phyloP scores from a whole-genome alignment of 495 filamentous ascomycete species.

The Talaromyces ruber region DNA sequence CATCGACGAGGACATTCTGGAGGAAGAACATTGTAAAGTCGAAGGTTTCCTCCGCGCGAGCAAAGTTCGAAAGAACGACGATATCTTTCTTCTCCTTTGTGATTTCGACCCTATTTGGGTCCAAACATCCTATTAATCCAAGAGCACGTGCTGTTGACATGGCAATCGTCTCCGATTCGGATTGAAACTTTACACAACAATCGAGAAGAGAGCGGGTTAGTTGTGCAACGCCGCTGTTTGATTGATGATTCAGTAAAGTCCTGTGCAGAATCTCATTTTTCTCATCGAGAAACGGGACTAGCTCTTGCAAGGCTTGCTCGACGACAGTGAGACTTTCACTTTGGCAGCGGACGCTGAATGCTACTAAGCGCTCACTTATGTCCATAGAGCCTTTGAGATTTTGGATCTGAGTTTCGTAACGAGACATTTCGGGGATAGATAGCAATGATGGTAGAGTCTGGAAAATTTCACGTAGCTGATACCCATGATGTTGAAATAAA shows the following conservation, averaged over 20 bases:
- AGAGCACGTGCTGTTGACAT: conserved; percentile 70
- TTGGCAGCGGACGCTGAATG: conserved; percentile 62
- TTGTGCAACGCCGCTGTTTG: conserved; percentile 60
- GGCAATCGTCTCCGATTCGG: conserved; percentile 54
- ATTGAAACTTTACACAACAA: conserved; percentile 69
- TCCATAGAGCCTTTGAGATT: conserved; percentile 52
- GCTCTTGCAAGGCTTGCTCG: conserved; percentile 65
- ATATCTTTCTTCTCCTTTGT: conserved; percentile 68
- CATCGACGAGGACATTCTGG: conserved; percentile 78
- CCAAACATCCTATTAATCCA: conserved; percentile 82
- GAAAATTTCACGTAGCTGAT: conserved; percentile 53
- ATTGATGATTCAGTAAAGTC: conserved; percentile 77
- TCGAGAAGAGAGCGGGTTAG: conserved; percentile 74
- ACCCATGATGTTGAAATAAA: conserved; percentile 53
- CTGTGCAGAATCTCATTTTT: conserved; percentile 78
- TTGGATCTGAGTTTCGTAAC: conserved; percentile 54
- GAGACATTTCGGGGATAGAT: conserved; percentile 58
- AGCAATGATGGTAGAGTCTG: conserved; percentile 69
- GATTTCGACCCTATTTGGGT: conserved; percentile 81
- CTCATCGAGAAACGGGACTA: conserved; percentile 58
- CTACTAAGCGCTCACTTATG: conserved; percentile 52
- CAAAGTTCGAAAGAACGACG: conserved; percentile 79
- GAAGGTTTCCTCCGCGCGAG: conserved; percentile 65
- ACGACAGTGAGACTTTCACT: conserved; percentile 84
- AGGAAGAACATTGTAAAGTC: conserved; percentile 82